Conservation (phyloP, 1,284 basidiomycete genomes). For the Malassezia restricta region DNA sequence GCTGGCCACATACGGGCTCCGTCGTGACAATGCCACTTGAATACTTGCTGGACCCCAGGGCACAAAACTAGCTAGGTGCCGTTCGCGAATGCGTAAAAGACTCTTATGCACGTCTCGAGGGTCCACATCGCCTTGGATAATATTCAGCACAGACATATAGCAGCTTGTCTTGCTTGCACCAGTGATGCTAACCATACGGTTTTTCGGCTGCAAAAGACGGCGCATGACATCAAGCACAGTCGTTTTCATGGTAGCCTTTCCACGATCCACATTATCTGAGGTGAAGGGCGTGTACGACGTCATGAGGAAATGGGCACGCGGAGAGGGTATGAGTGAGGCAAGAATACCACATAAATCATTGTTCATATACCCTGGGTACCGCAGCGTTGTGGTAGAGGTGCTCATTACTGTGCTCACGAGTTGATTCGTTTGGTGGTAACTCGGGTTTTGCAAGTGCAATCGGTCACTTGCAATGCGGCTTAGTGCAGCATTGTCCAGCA, state of each 20-base stretch:
- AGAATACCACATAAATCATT: constrained; percentile 89
- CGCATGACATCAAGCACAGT: constrained; percentile 89
- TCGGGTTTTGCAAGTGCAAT: constrained; percentile 76
- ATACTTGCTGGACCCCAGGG: constrained; percentile 98
- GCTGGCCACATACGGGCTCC: constrained; percentile 73
- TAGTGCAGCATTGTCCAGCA: constrained; percentile 89
- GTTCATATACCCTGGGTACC: constrained; percentile 99
- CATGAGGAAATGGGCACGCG: constrained; percentile 98
- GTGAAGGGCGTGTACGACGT: constrained; percentile 99
- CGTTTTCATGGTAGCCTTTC: constrained; percentile 45
- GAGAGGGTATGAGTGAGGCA: constrained; percentile 91
- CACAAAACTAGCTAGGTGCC: constrained; percentile 92
- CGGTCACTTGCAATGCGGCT: constrained; percentile 82
- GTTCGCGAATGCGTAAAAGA: constrained; percentile 83
- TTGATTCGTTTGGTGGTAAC: constrained; percentile 57
- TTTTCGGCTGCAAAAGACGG: constrained; percentile 89
- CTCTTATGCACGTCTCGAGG: constrained; percentile 98
- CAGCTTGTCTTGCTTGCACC: constrained; percentile 38
- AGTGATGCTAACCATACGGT: constrained; percentile 90
- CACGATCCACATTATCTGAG: constrained; percentile 55
- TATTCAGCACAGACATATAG: constrained; percentile 95
- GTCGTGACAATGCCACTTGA: constrained; percentile 86
- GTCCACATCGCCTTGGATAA: constrained; percentile 93
- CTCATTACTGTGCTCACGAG: constrained; percentile 49
- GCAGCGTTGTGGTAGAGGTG: constrained; percentile 87